These are phyloP conservation scores for Mycena galopus DNA, from an alignment of 768 basidiomycete species.

Conservation along the genomic window DNA sequence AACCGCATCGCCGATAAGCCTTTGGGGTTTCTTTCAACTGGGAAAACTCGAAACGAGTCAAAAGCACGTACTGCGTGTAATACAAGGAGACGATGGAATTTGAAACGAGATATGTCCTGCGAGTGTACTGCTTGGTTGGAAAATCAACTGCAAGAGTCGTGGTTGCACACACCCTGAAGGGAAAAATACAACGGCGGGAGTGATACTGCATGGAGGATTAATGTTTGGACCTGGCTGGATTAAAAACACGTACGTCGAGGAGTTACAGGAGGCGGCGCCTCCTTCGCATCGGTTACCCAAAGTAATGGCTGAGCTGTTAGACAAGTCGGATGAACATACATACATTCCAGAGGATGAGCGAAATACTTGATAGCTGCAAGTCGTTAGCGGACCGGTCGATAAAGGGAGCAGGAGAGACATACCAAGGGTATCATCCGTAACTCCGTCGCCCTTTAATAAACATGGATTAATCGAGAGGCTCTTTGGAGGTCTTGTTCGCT, in stretches of 20 bases:
- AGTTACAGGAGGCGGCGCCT: conserved; percentile 49
- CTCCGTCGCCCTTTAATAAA: conserved; percentile 65
- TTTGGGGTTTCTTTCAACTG: not conserved
- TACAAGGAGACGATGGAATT: conserved; percentile 77
- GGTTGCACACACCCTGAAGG: conserved; percentile 66
- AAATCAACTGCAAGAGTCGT: not conserved
- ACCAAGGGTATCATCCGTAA: conserved; percentile 72
- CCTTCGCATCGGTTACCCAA: conserved; percentile 72
- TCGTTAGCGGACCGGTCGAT: not conserved
- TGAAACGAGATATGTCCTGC: conserved; percentile 74
- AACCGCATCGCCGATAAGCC: conserved; percentile 80
- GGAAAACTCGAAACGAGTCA: no score
- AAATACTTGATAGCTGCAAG: conserved; percentile 75
- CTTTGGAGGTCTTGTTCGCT: not conserved
- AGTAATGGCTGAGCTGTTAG: conserved; percentile 71
- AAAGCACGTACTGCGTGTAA: conserved; percentile 72
- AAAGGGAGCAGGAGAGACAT: not conserved
- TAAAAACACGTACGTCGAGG: conserved; percentile 64
- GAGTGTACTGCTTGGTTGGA: not conserved
- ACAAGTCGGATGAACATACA: not conserved
- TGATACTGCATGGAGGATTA: conserved; percentile 53
- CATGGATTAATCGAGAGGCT: not conserved
- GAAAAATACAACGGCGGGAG: conserved; percentile 83
- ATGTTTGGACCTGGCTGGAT: not conserved
- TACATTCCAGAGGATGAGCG: not conserved